Conservation (phyloP, 257 asterid genomes). For the Fraxinus anomala region DNA sequence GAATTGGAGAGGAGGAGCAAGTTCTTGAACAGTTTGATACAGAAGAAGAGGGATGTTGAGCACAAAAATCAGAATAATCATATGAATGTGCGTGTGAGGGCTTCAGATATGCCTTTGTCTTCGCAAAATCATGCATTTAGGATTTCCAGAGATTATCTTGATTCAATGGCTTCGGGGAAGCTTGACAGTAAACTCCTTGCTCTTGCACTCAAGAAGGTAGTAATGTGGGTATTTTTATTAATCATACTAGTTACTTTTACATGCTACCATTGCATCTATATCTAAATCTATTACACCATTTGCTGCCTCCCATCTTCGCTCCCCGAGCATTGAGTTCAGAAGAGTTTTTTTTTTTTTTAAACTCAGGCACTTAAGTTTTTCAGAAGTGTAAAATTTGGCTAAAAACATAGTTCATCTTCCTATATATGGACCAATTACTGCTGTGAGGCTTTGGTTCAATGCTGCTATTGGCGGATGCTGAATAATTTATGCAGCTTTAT, state of each 20-base stretch:
- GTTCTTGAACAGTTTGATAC: conserved; percentile 72
- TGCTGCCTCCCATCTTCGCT: too few species aligned
- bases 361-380: not conserved
- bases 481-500: too few species aligned
- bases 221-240: conserved; percentile 11
- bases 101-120: conserved; percentile 69
- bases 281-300: too few species aligned
- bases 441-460: not conserved
- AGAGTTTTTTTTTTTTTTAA: too few species aligned
- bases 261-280: too few species aligned
- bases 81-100: conserved; percentile 57
- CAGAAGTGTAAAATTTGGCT: not conserved
- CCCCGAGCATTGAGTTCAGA: too few species aligned
- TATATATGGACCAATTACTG: not conserved
- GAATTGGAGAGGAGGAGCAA: conserved; percentile 89
- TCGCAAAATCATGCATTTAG: conserved; percentile 73
- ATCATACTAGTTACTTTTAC: too few species aligned
- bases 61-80: conserved; percentile 32
- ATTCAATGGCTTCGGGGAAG: conserved; percentile 60
- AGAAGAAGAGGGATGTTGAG: conserved; percentile 54
- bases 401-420: too few species aligned
- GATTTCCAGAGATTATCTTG: conserved; percentile 48
- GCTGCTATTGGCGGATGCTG: not conserved
- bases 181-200: conserved; percentile 79
- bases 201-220: conserved; percentile 86